A percentile compares a stretch with the other conserved stretches of the same genome.
These are phyloP conservation scores for Baorangia bicolor DNA, from an alignment of 768 basidiomycete genomes.

Conservation along the genomic window DNA sequence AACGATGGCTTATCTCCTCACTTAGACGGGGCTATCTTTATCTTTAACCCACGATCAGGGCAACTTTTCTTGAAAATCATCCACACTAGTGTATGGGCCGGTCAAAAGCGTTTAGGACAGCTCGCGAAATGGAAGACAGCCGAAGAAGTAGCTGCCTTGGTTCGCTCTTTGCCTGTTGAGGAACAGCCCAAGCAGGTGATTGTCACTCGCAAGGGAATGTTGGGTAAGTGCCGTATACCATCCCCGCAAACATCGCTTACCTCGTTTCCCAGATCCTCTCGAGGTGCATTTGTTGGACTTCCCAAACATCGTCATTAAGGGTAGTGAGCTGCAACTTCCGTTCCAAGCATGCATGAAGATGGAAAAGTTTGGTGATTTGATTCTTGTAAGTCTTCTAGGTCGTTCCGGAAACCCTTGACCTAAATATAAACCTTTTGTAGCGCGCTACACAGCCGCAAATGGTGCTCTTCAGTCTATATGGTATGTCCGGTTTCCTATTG, in stretches of 20 bases:
- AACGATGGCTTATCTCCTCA: not conserved
- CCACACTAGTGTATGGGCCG: slow-evolving; percentile 99
- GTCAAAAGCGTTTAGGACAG: slow-evolving; percentile 99
- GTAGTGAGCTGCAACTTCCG: slow-evolving; percentile 94
- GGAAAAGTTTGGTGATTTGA: slow-evolving; percentile 99
- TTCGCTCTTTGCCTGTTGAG: slow-evolving; percentile 98
- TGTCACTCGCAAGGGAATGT: slow-evolving; percentile 99
- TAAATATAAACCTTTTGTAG: slow-evolving; percentile 33
- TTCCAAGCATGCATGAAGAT: slow-evolving; percentile 99
- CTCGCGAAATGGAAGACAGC: slow-evolving; percentile 99
- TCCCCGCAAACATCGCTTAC: not conserved
- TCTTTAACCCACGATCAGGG: slow-evolving; percentile 98
- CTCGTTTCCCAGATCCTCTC: slow-evolving; percentile 62
- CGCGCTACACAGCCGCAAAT: slow-evolving; percentile 98
- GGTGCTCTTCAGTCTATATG: slow-evolving; percentile 97
- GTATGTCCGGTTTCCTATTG: slow-evolving; percentile 34
- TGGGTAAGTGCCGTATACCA: slow-evolving; percentile 51
- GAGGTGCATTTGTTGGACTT: slow-evolving; percentile 99
- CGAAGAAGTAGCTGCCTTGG: slow-evolving; percentile 98
- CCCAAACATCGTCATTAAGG: slow-evolving; percentile 99
- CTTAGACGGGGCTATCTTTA: slow-evolving; percentile 92
- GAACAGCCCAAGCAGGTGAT: slow-evolving; percentile 99
- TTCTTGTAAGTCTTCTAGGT: slow-evolving; percentile 52
- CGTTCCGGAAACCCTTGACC: not conserved
- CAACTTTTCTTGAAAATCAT: slow-evolving; percentile 99